Base-by-base conservation (phyloP, 441 rosid species). In the Gossypium schwendimanii region DNA sequence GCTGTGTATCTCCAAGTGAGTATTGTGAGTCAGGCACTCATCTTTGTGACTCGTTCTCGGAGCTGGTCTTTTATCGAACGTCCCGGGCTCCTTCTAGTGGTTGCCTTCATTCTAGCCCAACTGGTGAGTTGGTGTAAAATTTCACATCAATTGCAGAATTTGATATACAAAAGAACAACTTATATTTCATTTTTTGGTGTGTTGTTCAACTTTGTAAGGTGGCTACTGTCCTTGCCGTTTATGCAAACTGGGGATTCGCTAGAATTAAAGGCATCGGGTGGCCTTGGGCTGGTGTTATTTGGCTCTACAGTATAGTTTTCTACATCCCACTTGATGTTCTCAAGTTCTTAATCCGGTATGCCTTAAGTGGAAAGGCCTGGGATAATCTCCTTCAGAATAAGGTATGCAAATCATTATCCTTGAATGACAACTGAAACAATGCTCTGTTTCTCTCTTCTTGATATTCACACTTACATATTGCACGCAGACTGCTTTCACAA, bases 1-100 rank as follows among this genome's bases (percentile, higher is more conserved):
- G 93, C 93, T 10, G 71, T 89, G 11, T 89, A 89, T 74, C 87
- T 89, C 70, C 93, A 89, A 87, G 93, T 89, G 49, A 89, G 91
- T 65, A 87, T 86, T 18, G 82, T 89, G 54, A 89, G 93, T 65
- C 93, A 89, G 69, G 93, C 91, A 44, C 93, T 89, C 67, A 89
- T 89, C 82, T 89, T 89, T 69, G 93, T 89, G 24, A 89, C 93
- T 31, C 81, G 93, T 55, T 89, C 93, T 23, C 82, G 88, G 67
- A 85, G 93, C 80, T 89, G 93, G 93, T 89, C 93, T 24, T 87
- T 75, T 62, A 23, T 84, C 50, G 93, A 89, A 75, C 91, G 91
- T 65, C 93, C 93, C 8, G 93, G 93, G 67, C 69, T 87, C 61
- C 64, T 83, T 80, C 88, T 89, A 61, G 45, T 85, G 4, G 1